Conservation (phyloP, 306 rosid genomes). For the Vigna nakashimae region DNA sequence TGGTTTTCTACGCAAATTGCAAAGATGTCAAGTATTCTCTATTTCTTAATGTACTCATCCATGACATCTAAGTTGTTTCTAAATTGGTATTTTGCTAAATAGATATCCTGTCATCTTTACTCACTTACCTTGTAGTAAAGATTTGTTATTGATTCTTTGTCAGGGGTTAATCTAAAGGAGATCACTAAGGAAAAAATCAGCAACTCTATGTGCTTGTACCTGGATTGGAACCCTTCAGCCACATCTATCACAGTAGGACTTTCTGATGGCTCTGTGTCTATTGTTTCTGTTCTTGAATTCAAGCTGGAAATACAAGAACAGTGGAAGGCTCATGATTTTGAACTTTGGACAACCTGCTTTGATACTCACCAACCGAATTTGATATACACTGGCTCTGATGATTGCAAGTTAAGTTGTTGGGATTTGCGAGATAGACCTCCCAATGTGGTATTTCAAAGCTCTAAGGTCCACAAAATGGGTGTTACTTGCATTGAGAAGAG, state of each 20-base stretch:
- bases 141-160: slow-evolving; percentile 35
- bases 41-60: neutral
- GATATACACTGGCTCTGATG: slow-evolving; percentile 87
- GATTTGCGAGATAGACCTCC: slow-evolving; percentile 77
- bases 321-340: slow-evolving; percentile 96
- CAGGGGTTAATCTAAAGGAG: slow-evolving; percentile 65
- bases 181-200: slow-evolving; percentile 60
- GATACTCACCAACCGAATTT: slow-evolving; percentile 83
- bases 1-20: neutral
- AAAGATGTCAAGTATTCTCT: too few species aligned
- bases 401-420: slow-evolving; percentile 88
- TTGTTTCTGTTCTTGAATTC: slow-evolving; percentile 69
- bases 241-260: slow-evolving; percentile 76
- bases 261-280: slow-evolving; percentile 75
- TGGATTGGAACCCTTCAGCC: slow-evolving; percentile 87
- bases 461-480: slow-evolving; percentile 85
- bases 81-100: neutral
- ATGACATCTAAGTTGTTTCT: neutral
- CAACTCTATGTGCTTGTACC: slow-evolving; percentile 78
- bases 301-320: slow-evolving; percentile 59
- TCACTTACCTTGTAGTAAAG: slow-evolving; percentile 1
- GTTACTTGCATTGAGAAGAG: slow-evolving; percentile 81
- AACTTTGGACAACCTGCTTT: slow-evolving; percentile 84
- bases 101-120: neutral
- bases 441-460: slow-evolving; percentile 68